phyloP scores from a whole-genome alignment of 1,139 yeast genomes.

The Pichia cactophila region DNA sequence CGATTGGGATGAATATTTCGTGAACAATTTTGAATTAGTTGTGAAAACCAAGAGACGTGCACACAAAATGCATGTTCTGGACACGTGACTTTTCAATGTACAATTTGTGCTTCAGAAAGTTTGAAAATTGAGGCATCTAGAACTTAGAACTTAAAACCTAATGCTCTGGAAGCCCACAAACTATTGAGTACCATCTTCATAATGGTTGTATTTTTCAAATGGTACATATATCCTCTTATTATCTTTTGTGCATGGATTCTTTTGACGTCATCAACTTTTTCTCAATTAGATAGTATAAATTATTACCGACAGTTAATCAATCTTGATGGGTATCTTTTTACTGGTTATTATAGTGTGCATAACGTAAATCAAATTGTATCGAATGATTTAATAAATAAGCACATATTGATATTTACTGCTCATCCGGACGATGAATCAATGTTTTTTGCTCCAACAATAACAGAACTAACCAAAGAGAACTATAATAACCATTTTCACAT shows the following conservation, averaged over 20 bases:
- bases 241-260: constrained; percentile 7
- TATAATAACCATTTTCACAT: constrained; percentile 48
- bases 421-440: constrained; percentile 99
- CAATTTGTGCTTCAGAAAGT: too few species aligned
- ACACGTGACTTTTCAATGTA: too few species aligned
- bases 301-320: constrained; percentile 1
- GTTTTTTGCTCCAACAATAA: constrained; percentile 84
- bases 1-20: too few species aligned
- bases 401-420: constrained; percentile 52
- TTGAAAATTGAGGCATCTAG: too few species aligned
- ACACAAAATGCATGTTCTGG: too few species aligned
- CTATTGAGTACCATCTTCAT: not conserved
- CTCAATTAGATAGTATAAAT: not conserved
- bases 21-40: too few species aligned
- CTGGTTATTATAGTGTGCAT: constrained; percentile 16
- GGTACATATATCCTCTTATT: not conserved
- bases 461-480: constrained; percentile 42
- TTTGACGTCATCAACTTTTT: constrained; percentile 10
- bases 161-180: too few species aligned
- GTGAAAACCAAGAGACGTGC: too few species aligned
- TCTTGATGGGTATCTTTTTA: constrained; percentile 18
- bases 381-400: constrained; percentile 17
- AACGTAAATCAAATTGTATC: constrained; percentile 17
- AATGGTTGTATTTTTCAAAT: not conserved
- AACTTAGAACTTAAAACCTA: too few species aligned